Conservation (phyloP, 2,329 filamentous ascomycete species). For the Hymenoscyphus fructigenus region DNA sequence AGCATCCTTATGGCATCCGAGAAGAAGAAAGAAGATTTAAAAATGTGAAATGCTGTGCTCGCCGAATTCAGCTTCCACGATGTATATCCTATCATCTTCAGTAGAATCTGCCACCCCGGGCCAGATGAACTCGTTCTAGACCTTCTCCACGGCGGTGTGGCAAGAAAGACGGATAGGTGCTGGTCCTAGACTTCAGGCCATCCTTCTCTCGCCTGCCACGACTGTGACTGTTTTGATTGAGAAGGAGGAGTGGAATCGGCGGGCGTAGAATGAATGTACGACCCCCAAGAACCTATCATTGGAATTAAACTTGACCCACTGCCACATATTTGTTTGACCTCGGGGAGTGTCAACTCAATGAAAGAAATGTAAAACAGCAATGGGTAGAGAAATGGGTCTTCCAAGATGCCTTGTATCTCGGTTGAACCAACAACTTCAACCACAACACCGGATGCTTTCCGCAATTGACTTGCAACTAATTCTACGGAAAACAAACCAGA, state of each 20-base stretch:
- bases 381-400: background rate
- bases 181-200: background rate
- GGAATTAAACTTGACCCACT: background rate
- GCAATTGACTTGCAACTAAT: background rate
- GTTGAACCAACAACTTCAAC: background rate
- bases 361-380: background rate
- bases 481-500: background rate
- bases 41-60: background rate
- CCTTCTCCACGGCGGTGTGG: background rate
- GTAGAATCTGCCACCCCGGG: background rate
- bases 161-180: background rate
- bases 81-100: background rate
- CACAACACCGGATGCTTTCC: background rate
- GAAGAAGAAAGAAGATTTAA: background rate
- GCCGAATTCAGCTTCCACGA: slow-evolving; percentile 1
- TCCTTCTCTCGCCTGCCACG: background rate
- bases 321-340: background rate
- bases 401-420: background rate
- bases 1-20: background rate
- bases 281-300: background rate
- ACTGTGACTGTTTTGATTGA: background rate
- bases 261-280: background rate
- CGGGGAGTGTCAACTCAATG: background rate
- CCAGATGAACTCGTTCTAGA: background rate
- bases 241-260: background rate